Conservation (phyloP, 2,329 filamentous ascomycete genomes). For the Claviceps purpurea region DNA sequence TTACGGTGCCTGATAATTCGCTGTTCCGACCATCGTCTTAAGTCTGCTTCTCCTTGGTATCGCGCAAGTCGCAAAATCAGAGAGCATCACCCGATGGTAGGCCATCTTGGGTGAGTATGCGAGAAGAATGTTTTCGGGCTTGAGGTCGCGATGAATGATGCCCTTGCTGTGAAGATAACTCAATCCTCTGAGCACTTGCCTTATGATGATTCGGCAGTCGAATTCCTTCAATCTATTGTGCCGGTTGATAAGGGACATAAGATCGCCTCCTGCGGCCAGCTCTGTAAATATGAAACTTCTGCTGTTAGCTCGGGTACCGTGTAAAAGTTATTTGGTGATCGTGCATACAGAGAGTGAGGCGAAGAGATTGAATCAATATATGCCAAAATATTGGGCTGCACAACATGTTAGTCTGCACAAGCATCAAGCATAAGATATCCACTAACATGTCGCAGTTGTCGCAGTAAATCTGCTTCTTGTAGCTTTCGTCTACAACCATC, state of each 20-base stretch:
- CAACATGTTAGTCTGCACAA: slow-evolving; percentile 7
- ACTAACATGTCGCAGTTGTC: slow-evolving; percentile 39
- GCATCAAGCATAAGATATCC: neutral
- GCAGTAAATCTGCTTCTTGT: slow-evolving; percentile 39
- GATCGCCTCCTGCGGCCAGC: slow-evolving; percentile 40
- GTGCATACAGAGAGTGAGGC: slow-evolving; percentile 29
- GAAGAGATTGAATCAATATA: slow-evolving; percentile 39
- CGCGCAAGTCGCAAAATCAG: slow-evolving; percentile 38
- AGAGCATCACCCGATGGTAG: slow-evolving; percentile 33
- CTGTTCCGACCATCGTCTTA: slow-evolving; percentile 31
- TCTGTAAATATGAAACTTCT: slow-evolving; percentile 42
- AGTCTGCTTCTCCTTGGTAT: slow-evolving; percentile 28
- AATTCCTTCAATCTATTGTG: slow-evolving; percentile 21
- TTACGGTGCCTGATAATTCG: slow-evolving; percentile 36
- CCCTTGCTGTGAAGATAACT: slow-evolving; percentile 34
- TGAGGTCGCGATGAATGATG: slow-evolving; percentile 39
- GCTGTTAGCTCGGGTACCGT: slow-evolving; percentile 1
- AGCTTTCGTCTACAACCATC: slow-evolving; percentile 24
- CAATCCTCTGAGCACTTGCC: slow-evolving; percentile 33
- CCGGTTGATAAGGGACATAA: slow-evolving; percentile 33
- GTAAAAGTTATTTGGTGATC: neutral
- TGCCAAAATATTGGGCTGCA: slow-evolving; percentile 39
- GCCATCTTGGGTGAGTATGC: slow-evolving; percentile 29
- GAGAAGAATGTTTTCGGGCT: slow-evolving; percentile 40
- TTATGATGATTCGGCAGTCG: slow-evolving; percentile 30